Percentiles rank a stretch among this genome's conserved stretches.
Conservation (phyloP, 495 filamentous ascomycete species). For the Apiosordaria backusii region DNA sequence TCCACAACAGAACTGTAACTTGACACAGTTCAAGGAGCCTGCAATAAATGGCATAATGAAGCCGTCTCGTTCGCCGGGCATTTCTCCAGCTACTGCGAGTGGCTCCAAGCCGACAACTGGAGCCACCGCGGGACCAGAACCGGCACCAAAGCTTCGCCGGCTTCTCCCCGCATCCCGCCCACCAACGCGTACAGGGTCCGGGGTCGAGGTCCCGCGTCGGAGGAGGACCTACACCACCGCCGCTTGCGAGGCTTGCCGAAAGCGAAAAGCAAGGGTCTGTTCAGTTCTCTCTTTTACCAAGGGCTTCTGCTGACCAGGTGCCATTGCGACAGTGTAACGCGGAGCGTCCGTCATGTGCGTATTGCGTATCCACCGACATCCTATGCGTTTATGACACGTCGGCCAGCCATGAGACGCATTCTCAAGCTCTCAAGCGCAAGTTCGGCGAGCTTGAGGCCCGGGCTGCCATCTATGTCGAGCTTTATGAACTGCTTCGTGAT, state of each 20-base stretch:
- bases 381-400: not conserved
- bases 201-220: not conserved
- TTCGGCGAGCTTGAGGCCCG: not conserved
- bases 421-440: constrained; percentile 9
- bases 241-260: constrained; percentile 9
- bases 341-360: not conserved
- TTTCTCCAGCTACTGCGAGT: not conserved
- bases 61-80: not conserved
- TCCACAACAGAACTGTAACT: not conserved
- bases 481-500: not conserved
- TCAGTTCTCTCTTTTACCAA: not conserved
- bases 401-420: not conserved
- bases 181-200: not conserved
- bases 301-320: not conserved
- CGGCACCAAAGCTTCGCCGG: not conserved
- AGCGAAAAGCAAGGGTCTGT: constrained; percentile 9
- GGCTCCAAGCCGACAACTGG: not conserved
- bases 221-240: constrained; percentile 5
- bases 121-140: not conserved
- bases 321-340: not conserved
- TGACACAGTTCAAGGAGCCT: not conserved
- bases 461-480: not conserved
- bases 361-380: not conserved
- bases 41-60: not conserved
- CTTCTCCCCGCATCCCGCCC: not conserved